These are phyloP conservation scores for Pyrenochaeta sp. DNA, from an alignment of 2,329 filamentous ascomycete species.

Conservation along the genomic window DNA sequence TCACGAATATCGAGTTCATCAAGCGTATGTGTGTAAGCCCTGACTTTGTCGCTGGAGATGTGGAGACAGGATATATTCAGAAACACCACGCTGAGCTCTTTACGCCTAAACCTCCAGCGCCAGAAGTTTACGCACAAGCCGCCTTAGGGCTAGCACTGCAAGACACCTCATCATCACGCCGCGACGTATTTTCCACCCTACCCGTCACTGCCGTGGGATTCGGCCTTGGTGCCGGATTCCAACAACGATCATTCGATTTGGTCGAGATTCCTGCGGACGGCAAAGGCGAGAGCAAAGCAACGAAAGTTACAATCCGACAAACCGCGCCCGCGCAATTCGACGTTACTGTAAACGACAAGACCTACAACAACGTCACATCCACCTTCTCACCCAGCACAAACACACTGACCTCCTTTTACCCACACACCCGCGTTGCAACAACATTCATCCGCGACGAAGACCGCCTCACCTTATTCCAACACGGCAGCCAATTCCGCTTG, in stretches of 20 bases:
- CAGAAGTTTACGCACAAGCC: constrained; percentile 86
- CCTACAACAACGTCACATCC: constrained; percentile 57
- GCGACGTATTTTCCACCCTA: constrained; percentile 52
- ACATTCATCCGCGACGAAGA: constrained; percentile 73
- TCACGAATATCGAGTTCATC: constrained; percentile 96
- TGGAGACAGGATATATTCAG: constrained; percentile 96
- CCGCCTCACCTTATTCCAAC: constrained; percentile 80
- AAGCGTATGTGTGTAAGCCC: constrained; percentile 84
- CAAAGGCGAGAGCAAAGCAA: constrained; percentile 48
- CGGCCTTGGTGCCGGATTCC: constrained; percentile 61
- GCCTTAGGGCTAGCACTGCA: constrained; percentile 76
- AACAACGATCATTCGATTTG: constrained; percentile 69
- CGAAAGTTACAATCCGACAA: constrained; percentile 61
- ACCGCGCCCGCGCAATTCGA: constrained; percentile 61
- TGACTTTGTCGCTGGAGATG: constrained; percentile 84
- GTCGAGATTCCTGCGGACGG: constrained; percentile 57
- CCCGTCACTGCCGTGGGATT: constrained; percentile 62
- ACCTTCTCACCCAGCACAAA: constrained; percentile 55
- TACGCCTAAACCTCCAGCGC: constrained; percentile 64
- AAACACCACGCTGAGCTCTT: constrained; percentile 87
- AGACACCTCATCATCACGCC: constrained; percentile 36
- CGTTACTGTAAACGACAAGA: constrained; percentile 54
- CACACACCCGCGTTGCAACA: constrained; percentile 78
- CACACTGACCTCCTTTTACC: constrained; percentile 78
- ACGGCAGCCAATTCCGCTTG: constrained; percentile 66